Conservation (phyloP, 2,329 filamentous ascomycete genomes). For the Fusarium zealandicum region DNA sequence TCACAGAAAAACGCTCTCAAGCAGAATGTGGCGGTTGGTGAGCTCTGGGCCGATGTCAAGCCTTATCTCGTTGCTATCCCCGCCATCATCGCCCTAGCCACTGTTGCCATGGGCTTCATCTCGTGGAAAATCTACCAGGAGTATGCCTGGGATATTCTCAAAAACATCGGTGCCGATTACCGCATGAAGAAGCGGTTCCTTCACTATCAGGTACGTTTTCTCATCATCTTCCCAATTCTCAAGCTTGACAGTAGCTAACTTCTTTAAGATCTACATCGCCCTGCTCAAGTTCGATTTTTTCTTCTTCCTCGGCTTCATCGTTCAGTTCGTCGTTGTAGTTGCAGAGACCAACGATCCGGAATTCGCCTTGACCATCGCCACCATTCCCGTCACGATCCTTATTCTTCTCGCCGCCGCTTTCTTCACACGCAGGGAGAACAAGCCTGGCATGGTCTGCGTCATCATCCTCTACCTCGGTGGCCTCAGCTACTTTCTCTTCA, state of each 20-base stretch:
- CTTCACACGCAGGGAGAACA: slow-evolving; percentile 85
- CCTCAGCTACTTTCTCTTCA: slow-evolving; percentile 96
- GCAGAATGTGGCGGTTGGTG: slow-evolving; percentile 34
- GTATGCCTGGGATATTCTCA: slow-evolving; percentile 99
- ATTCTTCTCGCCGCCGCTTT: slow-evolving; percentile 86
- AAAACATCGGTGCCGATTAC: slow-evolving; percentile 97
- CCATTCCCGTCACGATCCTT: slow-evolving; percentile 87
- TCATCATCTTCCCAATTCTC: neutral
- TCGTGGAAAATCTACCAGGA: slow-evolving; percentile 98
- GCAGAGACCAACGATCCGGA: slow-evolving; percentile 73
- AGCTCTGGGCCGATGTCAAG: slow-evolving; percentile 73
- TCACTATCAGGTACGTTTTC: slow-evolving; percentile 80
- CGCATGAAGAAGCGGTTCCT: slow-evolving; percentile 96
- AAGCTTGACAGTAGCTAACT: neutral
- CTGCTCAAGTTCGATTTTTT: slow-evolving; percentile 99
- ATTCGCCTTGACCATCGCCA: slow-evolving; percentile 85
- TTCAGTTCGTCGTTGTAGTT: slow-evolving; percentile 96
- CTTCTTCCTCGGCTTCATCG: slow-evolving; percentile 98
- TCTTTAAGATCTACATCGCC: slow-evolving; percentile 86
- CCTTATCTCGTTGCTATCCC: slow-evolving; percentile 87
- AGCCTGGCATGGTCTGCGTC: slow-evolving; percentile 75
- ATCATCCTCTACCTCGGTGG: slow-evolving; percentile 89
- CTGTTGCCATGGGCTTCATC: slow-evolving; percentile 74
- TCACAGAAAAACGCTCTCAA: slow-evolving; percentile 54
- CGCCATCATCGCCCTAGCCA: slow-evolving; percentile 79